phyloP scores from a whole-genome alignment of 495 filamentous ascomycete species.

The Schizothecium vesticola region DNA sequence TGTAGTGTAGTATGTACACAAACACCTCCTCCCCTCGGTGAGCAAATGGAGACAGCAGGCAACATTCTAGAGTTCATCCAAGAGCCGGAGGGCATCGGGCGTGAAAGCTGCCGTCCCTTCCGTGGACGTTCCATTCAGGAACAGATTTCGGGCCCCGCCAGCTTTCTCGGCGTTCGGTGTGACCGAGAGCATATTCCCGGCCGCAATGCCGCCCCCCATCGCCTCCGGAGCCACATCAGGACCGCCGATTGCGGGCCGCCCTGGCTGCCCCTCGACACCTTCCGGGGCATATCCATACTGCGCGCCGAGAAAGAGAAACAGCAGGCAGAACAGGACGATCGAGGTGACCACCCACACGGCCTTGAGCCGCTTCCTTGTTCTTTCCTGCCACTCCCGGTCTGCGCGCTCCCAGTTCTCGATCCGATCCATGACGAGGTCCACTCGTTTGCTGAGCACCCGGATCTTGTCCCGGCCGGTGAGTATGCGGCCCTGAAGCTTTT shows the following conservation, averaged over 20 bases:
- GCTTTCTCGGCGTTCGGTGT: background rate
- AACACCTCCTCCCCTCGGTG: background rate
- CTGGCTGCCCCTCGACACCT: conserved; percentile 9
- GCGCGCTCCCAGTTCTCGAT: conserved; percentile 68
- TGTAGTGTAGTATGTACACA: background rate
- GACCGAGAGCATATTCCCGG: background rate
- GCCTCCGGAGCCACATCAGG: conserved; percentile 8
- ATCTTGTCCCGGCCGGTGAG: conserved; percentile 57
- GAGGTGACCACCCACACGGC: conserved; percentile 55
- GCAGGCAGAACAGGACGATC: conserved; percentile 40
- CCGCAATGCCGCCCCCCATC: background rate
- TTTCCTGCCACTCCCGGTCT: conserved; percentile 68
- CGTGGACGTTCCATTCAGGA: background rate
- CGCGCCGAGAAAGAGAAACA: conserved; percentile 37
- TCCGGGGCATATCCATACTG: conserved; percentile 29
- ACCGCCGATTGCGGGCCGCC: conserved; percentile 16
- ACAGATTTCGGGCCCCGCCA: background rate
- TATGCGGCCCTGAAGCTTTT: conserved; percentile 61
- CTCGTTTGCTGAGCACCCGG: conserved; percentile 56
- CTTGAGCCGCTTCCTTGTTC: conserved; percentile 55
- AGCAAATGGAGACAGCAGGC: background rate
- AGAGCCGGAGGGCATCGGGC: conserved; percentile 31
- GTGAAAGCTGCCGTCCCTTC: background rate
- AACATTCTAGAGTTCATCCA: conserved; percentile 37
- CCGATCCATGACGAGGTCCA: conserved; percentile 57